These are phyloP conservation scores for Eutypa lata DNA, from an alignment of 2,329 filamentous ascomycete species.

Conservation along the genomic window DNA sequence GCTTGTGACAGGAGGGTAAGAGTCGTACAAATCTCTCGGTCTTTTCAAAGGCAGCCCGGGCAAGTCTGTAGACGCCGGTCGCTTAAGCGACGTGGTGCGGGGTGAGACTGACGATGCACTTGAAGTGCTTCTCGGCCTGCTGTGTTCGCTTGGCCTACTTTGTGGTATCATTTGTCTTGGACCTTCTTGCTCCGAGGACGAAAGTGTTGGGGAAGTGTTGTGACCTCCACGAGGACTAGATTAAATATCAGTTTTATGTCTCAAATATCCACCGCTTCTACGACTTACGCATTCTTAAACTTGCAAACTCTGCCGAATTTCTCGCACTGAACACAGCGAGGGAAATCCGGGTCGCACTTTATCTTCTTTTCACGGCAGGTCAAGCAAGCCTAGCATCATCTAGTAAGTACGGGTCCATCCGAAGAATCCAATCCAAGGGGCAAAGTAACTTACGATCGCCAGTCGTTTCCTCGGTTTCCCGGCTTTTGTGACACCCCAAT, in stretches of 20 bases:
- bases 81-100: slow-evolving; percentile 30
- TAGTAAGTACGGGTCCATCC: neutral
- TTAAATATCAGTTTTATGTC: slow-evolving; percentile 13
- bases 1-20: slow-evolving; percentile 34
- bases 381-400: slow-evolving; percentile 52
- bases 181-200: slow-evolving; percentile 49
- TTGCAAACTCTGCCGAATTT: slow-evolving; percentile 85
- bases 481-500: slow-evolving; percentile 92
- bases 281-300: slow-evolving; percentile 78
- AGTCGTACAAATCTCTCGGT: slow-evolving; percentile 44
- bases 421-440: neutral
- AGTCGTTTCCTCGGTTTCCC: slow-evolving; percentile 89
- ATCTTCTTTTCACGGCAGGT: slow-evolving; percentile 97
- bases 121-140: slow-evolving; percentile 40
- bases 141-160: slow-evolving; percentile 33
- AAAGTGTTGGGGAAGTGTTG: slow-evolving; percentile 53
- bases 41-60: slow-evolving; percentile 43
- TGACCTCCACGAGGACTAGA: slow-evolving; percentile 55
- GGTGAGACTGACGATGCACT: slow-evolving; percentile 49
- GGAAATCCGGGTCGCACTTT: slow-evolving; percentile 87
- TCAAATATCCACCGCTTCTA: neutral
- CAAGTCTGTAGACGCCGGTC: slow-evolving; percentile 26
- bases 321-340: slow-evolving; percentile 86
- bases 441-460: slow-evolving; percentile 66
- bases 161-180: slow-evolving; percentile 32